These are phyloP conservation scores for Capniomyces stellatus DNA, from an alignment of 371 early-diverging fungal species.

Conservation along the genomic window DNA sequence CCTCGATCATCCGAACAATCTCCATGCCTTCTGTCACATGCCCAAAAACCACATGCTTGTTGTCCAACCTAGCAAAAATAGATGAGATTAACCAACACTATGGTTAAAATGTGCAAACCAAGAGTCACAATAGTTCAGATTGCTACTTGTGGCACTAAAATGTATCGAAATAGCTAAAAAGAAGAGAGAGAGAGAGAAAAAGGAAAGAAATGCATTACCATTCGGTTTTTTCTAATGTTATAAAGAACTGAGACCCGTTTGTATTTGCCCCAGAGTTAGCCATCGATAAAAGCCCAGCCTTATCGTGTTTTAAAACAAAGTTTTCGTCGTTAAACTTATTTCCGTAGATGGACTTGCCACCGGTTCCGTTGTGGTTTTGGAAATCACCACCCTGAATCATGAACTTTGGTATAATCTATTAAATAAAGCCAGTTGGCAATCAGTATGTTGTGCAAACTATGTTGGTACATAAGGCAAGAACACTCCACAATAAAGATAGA, in stretches of 20 bases:
- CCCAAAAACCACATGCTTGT: constrained; percentile 91
- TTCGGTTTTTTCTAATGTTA: constrained; percentile 41
- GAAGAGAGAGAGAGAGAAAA: no score
- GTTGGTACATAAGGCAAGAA: no score
- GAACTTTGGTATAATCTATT: constrained; percentile 77
- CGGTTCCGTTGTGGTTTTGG: constrained; percentile 71
- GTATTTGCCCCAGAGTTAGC: constrained; percentile 94
- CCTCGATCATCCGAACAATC: constrained; percentile 74
- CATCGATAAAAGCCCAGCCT: constrained; percentile 82
- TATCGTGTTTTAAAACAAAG: constrained; percentile 67
- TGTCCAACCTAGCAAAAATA: constrained; percentile 89
- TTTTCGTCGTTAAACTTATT: constrained; percentile 80
- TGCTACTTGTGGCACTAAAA: constrained; percentile 79
- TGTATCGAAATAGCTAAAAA: no score
- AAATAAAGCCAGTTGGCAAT: no score
- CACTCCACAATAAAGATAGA: no score
- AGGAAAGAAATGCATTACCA: no score
- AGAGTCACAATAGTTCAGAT: constrained; percentile 68
- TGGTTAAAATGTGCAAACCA: no score
- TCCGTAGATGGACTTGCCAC: constrained; percentile 83
- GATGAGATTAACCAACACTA: constrained; percentile 63
- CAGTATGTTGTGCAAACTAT: no score
- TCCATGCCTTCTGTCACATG: constrained; percentile 69
- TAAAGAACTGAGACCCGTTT: constrained; percentile 64
- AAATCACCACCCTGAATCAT: constrained; percentile 91